Evolutionary conservation across 345 rosid genomes (phyloP).

Genomic region (Erysimum cheiranthoides): DNA sequence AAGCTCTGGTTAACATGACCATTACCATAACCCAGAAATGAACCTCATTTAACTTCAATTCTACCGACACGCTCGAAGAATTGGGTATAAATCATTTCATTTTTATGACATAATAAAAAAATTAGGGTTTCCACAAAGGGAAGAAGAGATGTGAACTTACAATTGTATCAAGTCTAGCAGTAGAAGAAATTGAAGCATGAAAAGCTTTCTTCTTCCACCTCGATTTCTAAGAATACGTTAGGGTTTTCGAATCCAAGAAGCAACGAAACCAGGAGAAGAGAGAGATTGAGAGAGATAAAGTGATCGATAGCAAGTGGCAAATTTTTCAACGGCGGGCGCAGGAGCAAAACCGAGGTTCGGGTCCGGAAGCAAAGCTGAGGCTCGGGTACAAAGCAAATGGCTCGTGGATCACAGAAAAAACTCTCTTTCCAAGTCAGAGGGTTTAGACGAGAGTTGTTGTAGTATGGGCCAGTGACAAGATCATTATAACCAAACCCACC

Average conservation of each 20-base stretch:
- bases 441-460: slow-evolving; percentile 27
- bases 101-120: not conserved
- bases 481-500: slow-evolving; percentile 41
- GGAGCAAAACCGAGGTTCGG: slow-evolving; percentile 54
- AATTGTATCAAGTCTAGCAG: slow-evolving; percentile 31
- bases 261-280: slow-evolving; percentile 40
- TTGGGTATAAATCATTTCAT: not conserved
- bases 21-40: not conserved
- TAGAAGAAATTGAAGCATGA: slow-evolving; percentile 39
- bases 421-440: slow-evolving; percentile 7
- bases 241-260: slow-evolving; percentile 48
- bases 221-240: slow-evolving; percentile 40
- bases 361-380: slow-evolving; percentile 34
- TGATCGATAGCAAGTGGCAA: slow-evolving; percentile 52
- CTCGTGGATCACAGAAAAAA: slow-evolving; percentile 19
- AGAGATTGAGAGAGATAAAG: slow-evolving; percentile 50
- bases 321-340: slow-evolving; percentile 65
- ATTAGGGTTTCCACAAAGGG: slow-evolving; percentile 56
- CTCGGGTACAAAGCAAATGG: slow-evolving; percentile 38
- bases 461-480: slow-evolving; percentile 35
- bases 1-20: slow-evolving; percentile 10
- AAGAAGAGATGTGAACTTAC: slow-evolving; percentile 50
- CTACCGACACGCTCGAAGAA: slow-evolving; percentile 12
- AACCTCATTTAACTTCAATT: slow-evolving; percentile 15
- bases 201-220: slow-evolving; percentile 45